Percentiles rank a stretch among this genome's conserved stretches.
Evolutionary conservation across 805 yeast species (phyloP).

Genomic region (Nakazawaea wyomingensis): DNA sequence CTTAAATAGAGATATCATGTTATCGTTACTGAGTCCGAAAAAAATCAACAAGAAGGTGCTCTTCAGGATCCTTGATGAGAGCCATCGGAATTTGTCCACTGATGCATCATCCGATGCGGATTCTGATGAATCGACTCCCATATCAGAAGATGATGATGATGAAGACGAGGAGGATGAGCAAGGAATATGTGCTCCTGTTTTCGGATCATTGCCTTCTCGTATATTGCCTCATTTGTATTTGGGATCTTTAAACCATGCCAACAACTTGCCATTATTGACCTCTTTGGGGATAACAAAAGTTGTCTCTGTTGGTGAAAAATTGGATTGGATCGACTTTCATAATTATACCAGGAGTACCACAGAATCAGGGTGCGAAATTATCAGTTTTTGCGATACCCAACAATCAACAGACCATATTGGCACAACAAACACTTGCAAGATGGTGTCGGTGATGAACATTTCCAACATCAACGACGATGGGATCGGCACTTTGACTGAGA

Average conservation of each 20-base stretch:
- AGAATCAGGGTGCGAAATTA: slow-evolving; percentile 25
- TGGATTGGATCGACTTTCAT: slow-evolving; percentile 51
- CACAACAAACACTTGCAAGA: slow-evolving; percentile 24
- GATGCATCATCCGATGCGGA: not conserved
- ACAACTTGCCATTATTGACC: slow-evolving; percentile 54
- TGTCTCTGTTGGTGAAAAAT: slow-evolving; percentile 80
- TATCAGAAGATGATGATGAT: slow-evolving; percentile 24
- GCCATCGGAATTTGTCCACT: not conserved
- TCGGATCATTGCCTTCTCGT: slow-evolving; percentile 78
- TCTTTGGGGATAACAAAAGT: slow-evolving; percentile 67
- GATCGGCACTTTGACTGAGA: slow-evolving; percentile 63
- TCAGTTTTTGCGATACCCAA: slow-evolving; percentile 16
- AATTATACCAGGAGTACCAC: slow-evolving; percentile 16
- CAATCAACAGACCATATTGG: no score
- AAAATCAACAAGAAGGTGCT: slow-evolving; percentile 5
- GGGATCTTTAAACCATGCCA: slow-evolving; percentile 83
- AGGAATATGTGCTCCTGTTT: slow-evolving; percentile 21
- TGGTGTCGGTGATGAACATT: slow-evolving; percentile 53
- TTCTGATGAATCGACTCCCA: slow-evolving; percentile 13
- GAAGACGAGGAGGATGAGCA: not conserved
- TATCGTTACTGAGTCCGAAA: slow-evolving; percentile 1
- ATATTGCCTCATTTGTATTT: slow-evolving; percentile 79
- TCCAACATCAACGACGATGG: slow-evolving; percentile 88
- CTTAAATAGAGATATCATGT: slow-evolving; percentile 6
- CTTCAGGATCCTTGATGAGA: slow-evolving; percentile 8